Evolutionary conservation across 2,329 filamentous ascomycete genomes (phyloP), one percentile per base, ranked within the genome.

Genomic region (Bipolaris zeicola): DNA sequence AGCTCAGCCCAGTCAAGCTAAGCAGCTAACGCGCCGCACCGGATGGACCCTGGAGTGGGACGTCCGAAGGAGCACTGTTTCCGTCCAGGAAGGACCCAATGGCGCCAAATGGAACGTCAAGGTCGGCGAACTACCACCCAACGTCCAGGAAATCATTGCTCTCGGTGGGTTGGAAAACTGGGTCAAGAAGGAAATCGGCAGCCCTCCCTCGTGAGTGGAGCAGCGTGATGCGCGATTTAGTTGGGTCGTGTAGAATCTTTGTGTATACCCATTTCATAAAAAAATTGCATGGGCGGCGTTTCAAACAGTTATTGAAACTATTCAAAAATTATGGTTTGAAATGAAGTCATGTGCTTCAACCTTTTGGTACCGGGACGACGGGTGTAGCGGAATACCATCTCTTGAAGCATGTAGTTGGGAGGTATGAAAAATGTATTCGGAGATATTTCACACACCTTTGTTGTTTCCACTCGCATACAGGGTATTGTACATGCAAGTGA

Each of bases 21-120:
- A 88, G 76, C 70, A 81, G 39, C 76, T 86, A 14, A 93, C 91
- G 0, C 81, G 88, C 26, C 82, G 91, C 28, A 96, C 91, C 0
- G 91, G 91, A 13, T 96, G 92, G 92, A 92, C 81, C 47, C 81
- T 96, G 26, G 81, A 84, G 3, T 96, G 92, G 92, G 91, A 96
- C 74, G 86, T 96, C 10, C 79, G 83, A 55, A 81, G 88, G 55
- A 91, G 87, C 74, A 85, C 83, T 66, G 87, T 96, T 5, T 82
- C 83, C 1, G 83, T 96, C 1, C 84, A 85, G 18, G 90, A 96
- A 78, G 87, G 88, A 1, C 78, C 86, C 52, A 81, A 82, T 43
- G 90, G 89, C 1, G 72, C 81, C 53, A 84, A 78, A 36, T 96
- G 91, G 92, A 88, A 81, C 48, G 85, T 95, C 72, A 91, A 89